phyloP scores from a whole-genome alignment of 2,329 filamentous ascomycete species.

The Aspergillus hiratsukae region DNA sequence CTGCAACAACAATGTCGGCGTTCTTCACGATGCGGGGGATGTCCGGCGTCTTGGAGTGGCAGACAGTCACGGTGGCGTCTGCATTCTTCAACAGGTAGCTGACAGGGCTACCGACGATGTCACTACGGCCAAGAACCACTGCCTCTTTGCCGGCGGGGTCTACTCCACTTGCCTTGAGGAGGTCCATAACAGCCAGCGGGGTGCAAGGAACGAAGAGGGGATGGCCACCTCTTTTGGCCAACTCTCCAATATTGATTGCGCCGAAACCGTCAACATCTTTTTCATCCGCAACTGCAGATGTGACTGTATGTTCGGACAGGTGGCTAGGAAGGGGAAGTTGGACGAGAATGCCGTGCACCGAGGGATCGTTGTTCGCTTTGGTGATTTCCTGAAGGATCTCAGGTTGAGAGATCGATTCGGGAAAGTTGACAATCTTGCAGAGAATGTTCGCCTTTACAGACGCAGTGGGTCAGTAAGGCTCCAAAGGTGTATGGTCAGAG shows the following conservation, averaged over 20 bases:
- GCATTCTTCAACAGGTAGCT: constrained; percentile 94
- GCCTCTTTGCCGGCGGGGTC: constrained; percentile 85
- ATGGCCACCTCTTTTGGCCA: constrained; percentile 88
- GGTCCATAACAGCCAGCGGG: constrained; percentile 92
- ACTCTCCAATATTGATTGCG: constrained; percentile 87
- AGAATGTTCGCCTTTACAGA: constrained; percentile 72
- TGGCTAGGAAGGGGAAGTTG: constrained; percentile 86
- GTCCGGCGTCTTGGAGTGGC: constrained; percentile 80
- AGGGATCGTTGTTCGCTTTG: constrained; percentile 77
- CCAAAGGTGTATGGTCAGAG: background rate
- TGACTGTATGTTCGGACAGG: constrained; percentile 85
- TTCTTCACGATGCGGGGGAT: constrained; percentile 70
- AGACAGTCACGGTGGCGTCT: constrained; percentile 93
- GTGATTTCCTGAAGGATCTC: constrained; percentile 82
- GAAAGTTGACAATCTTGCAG: constrained; percentile 80
- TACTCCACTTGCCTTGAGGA: constrained; percentile 78
- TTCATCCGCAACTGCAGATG: constrained; percentile 82
- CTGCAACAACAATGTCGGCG: constrained; percentile 86
- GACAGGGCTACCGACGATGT: constrained; percentile 95
- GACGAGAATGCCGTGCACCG: constrained; percentile 87
- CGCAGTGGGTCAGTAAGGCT: constrained; percentile 6
- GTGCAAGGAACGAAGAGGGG: constrained; percentile 93
- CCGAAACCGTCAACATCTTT: constrained; percentile 99
- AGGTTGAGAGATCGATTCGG: constrained; percentile 73
- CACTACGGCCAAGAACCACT: constrained; percentile 88